phyloP scores from a whole-genome alignment of 139 green algal species.

The Ettlia oleoabundans region DNA sequence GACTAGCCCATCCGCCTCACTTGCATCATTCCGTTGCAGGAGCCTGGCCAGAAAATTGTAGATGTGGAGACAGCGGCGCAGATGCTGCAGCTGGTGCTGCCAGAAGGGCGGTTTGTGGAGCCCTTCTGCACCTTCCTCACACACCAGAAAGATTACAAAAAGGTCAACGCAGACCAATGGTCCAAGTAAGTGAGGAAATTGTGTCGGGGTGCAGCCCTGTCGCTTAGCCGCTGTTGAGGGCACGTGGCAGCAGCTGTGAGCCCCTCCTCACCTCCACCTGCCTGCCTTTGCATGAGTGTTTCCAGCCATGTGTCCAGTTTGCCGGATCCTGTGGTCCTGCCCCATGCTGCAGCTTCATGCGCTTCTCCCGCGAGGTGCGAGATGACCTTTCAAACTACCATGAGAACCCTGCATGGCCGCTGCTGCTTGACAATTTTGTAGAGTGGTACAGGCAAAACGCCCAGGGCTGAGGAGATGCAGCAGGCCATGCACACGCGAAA shows the following conservation, averaged over 20 bases:
- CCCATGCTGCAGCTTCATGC: conserved; percentile 43
- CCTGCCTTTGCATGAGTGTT: not conserved
- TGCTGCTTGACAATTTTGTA: conserved; percentile 72
- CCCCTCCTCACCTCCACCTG: not conserved
- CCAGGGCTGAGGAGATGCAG: not conserved
- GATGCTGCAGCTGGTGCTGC: conserved; percentile 65
- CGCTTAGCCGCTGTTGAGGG: too few species aligned
- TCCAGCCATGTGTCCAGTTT: not conserved
- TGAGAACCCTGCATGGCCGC: conserved; percentile 68
- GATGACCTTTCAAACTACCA: conserved; percentile 63
- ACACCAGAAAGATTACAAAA: conserved; percentile 63
- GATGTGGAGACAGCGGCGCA: conserved; percentile 55
- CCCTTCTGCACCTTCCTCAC: conserved; percentile 59
- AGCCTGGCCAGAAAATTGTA: conserved; percentile 61
- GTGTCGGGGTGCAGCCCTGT: too few species aligned
- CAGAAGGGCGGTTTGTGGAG: conserved; percentile 27
- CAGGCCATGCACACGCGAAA: not conserved
- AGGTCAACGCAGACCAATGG: conserved; percentile 72
- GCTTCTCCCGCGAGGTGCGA: conserved; percentile 63
- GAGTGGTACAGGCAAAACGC: conserved; percentile 40
- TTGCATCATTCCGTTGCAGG: conserved; percentile 45
- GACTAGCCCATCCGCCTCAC: too few species aligned
- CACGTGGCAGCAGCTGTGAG: too few species aligned
- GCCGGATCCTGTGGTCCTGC: not conserved
- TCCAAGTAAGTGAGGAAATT: not conserved